Conservation (phyloP, 2,329 filamentous ascomycete species). For the Pleoardoris graminearum region DNA sequence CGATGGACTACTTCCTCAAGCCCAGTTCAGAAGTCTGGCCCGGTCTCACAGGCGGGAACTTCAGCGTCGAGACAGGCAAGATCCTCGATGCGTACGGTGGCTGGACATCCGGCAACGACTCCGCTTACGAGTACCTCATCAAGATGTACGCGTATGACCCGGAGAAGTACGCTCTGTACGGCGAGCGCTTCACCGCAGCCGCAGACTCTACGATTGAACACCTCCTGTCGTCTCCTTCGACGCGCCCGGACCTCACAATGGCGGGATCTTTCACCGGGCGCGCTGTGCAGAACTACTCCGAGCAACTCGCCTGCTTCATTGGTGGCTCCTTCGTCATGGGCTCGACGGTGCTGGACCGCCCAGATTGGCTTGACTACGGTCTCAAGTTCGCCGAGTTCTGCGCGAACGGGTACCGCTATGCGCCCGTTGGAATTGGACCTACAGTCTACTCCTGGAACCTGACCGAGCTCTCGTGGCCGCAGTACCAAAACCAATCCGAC, state of each 20-base stretch:
- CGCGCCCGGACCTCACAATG: slow-evolving; percentile 35
- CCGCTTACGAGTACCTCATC: slow-evolving; percentile 40
- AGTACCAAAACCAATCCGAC: slow-evolving; percentile 15
- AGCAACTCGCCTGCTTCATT: slow-evolving; percentile 34
- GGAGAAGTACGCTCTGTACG: slow-evolving; percentile 25
- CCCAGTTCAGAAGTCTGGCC: slow-evolving; percentile 51
- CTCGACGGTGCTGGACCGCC: slow-evolving; percentile 28
- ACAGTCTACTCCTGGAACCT: slow-evolving; percentile 32
- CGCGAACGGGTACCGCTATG: slow-evolving; percentile 21
- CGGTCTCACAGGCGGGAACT: slow-evolving; percentile 32
- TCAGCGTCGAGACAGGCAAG: slow-evolving; percentile 28
- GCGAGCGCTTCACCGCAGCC: slow-evolving; percentile 32
- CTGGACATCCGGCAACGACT: slow-evolving; percentile 37
- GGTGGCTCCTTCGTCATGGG: slow-evolving; percentile 41
- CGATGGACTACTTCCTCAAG: slow-evolving; percentile 67
- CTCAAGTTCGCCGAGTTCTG: slow-evolving; percentile 31
- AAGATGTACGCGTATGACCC: slow-evolving; percentile 42
- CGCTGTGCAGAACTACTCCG: slow-evolving; percentile 22
- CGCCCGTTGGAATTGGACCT: slow-evolving; percentile 30
- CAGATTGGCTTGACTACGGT: slow-evolving; percentile 33
- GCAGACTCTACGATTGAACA: slow-evolving; percentile 37
- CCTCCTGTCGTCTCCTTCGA: slow-evolving; percentile 32
- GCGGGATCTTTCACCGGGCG: slow-evolving; percentile 30
- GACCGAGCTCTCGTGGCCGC: slow-evolving; percentile 13
- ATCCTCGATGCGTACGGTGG: slow-evolving; percentile 31